Percentiles rank a stretch among this genome's conserved stretches.
Evolutionary conservation across 2,329 filamentous ascomycete species (phyloP).

Genomic region (Sclerotinia glacialis): DNA sequence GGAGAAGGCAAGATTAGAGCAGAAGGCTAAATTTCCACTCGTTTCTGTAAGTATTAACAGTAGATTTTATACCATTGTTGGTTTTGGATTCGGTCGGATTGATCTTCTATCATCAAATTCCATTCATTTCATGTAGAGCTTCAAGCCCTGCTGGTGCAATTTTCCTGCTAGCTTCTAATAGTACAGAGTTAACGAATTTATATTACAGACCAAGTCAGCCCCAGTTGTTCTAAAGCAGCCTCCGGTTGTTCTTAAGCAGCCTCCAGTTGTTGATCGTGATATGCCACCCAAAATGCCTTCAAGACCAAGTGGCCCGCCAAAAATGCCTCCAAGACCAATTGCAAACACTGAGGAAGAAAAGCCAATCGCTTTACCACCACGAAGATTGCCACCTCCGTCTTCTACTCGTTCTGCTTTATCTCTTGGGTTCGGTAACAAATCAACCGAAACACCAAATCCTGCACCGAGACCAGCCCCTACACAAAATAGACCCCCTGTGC

Average conservation of each 20-base stretch:
- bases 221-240: constrained; percentile 37
- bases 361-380: constrained; percentile 24
- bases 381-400: constrained; percentile 32
- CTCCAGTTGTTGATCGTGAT: constrained; percentile 31
- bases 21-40: constrained; percentile 34
- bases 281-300: constrained; percentile 34
- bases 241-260: constrained; percentile 36
- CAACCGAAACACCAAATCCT: constrained; percentile 29
- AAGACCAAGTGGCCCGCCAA: constrained; percentile 46
- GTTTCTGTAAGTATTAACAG: constrained; percentile 16
- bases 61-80: background rate
- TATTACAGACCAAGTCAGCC: constrained; percentile 41
- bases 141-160: background rate
- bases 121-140: background rate
- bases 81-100: background rate
- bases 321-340: constrained; percentile 47
- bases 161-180: background rate
- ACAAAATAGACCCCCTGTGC: constrained; percentile 22
- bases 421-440: constrained; percentile 34
- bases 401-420: constrained; percentile 28
- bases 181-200: constrained; percentile 1
- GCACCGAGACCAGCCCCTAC: constrained; percentile 26
- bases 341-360: constrained; percentile 29
- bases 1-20: constrained; percentile 45
- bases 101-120: background rate